Conservation (phyloP, 2,329 filamentous ascomycete genomes). For the Aspergillus persii region DNA sequence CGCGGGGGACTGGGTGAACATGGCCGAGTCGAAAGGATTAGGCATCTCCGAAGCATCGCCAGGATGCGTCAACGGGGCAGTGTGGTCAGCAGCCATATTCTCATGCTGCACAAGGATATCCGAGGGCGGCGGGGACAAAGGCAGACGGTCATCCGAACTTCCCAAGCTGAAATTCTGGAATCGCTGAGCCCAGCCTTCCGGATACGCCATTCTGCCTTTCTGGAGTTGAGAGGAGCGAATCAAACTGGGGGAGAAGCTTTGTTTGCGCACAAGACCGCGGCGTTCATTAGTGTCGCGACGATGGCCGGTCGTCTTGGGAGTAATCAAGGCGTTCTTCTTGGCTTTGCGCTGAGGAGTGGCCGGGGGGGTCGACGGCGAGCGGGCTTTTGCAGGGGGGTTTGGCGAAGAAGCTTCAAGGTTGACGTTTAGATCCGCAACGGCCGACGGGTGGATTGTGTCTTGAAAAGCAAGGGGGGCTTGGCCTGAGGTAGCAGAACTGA, state of each 20-base stretch:
- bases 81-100: conserved; percentile 31
- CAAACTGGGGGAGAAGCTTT: conserved; percentile 51
- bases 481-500: conserved; percentile 31
- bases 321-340: conserved; percentile 38
- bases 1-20: conserved; percentile 34
- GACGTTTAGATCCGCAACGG: conserved; percentile 31
- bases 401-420: conserved; percentile 34
- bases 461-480: conserved; percentile 34
- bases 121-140: conserved; percentile 48
- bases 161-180: conserved; percentile 54
- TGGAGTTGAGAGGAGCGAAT: conserved; percentile 53
- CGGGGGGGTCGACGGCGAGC: conserved; percentile 36
- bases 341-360: conserved; percentile 37
- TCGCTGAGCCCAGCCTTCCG: conserved; percentile 52
- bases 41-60: conserved; percentile 33
- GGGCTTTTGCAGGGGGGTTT: conserved; percentile 14
- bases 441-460: conserved; percentile 39
- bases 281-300: conserved; percentile 43
- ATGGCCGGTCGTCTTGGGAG: conserved; percentile 38
- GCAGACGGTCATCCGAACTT: conserved; percentile 41
- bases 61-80: conserved; percentile 33
- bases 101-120: conserved; percentile 42
- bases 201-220: conserved; percentile 42
- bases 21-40: conserved; percentile 31
- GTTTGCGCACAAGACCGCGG: conserved; percentile 40